Percentiles rank a stretch among this genome's conserved stretches.
Conservation (phyloP, 768 basidiomycete species). For the Paxillus involutus region DNA sequence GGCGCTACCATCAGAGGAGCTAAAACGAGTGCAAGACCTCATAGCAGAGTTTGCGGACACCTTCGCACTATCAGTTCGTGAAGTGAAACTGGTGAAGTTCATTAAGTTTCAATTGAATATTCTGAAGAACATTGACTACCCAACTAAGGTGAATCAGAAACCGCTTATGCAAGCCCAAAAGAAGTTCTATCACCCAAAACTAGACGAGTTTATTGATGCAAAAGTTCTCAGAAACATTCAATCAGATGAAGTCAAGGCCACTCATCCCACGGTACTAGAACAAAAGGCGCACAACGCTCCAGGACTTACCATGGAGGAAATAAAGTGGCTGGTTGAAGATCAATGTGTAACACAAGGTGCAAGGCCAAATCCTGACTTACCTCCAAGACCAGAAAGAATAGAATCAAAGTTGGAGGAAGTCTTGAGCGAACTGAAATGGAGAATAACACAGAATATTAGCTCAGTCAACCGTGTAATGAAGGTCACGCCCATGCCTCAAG, state of each 20-base stretch:
- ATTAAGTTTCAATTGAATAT: neutral
- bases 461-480: constrained; percentile 34
- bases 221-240: neutral
- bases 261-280: constrained; percentile 31
- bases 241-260: neutral
- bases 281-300: constrained; percentile 34
- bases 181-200: neutral
- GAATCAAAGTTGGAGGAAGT: too few species aligned
- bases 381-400: too few species aligned
- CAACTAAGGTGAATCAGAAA: too few species aligned
- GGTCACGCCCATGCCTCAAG: constrained; percentile 33
- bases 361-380: too few species aligned
- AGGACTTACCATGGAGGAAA: constrained; percentile 32
- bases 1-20: constrained; percentile 22
- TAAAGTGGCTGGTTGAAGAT: constrained; percentile 31
- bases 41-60: constrained; percentile 35
- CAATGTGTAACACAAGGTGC: constrained; percentile 10
- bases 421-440: constrained; percentile 25
- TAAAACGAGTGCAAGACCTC: constrained; percentile 19
- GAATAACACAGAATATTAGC: constrained; percentile 39
- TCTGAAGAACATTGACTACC: neutral
- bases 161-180: neutral
- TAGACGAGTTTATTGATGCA: neutral
- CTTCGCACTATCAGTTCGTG: constrained; percentile 29
- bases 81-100: constrained; percentile 20